Percentiles rank a stretch among this genome's conserved stretches.
Conservation (phyloP, 441 rosid genomes). For the Pelargonium myrrhifolium region DNA sequence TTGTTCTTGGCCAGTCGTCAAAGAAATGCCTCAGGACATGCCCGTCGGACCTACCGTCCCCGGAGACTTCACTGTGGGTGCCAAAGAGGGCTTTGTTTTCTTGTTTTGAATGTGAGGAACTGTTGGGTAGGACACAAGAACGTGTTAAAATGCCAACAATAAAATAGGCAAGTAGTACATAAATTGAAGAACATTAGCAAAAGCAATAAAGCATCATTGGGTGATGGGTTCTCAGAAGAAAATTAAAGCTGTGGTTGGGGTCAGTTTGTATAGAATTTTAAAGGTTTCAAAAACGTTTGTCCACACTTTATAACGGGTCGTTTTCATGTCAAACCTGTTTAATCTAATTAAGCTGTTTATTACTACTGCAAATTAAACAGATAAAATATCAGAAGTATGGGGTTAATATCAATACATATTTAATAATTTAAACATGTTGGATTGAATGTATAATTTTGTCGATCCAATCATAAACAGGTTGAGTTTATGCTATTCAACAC, state of each 20-base stretch:
- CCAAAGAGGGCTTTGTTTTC: constrained; percentile 40
- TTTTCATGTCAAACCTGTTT: too few relatives aligned
- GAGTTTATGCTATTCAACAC: too few relatives aligned
- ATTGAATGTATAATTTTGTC: too few relatives aligned
- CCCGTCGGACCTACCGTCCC: constrained; percentile 37
- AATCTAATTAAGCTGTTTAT: too few relatives aligned
- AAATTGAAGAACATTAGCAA: not conserved
- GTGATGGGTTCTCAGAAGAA: constrained; percentile 14
- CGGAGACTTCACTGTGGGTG: constrained; percentile 17
- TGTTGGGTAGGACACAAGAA: constrained; percentile 19
- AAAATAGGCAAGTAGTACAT: not conserved
- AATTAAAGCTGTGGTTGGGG: constrained; percentile 42
- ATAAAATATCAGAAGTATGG: too few relatives aligned
- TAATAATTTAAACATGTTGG: too few relatives aligned
- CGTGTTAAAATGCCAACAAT: not conserved
- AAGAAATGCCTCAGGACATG: constrained; percentile 72
- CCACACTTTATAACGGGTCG: too few relatives aligned
- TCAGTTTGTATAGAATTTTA: constrained; percentile 36
- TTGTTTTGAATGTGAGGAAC: constrained; percentile 30
- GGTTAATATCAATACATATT: too few relatives aligned
- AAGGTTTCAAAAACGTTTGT: constrained; percentile 37
- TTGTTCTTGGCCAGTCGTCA: constrained; percentile 79
- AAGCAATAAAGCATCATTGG: constrained; percentile 6
- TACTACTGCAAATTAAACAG: too few relatives aligned
- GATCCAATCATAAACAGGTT: too few relatives aligned